Conservation (phyloP, 192 early-diverging fungal species). For the Backusella psychrophila region DNA sequence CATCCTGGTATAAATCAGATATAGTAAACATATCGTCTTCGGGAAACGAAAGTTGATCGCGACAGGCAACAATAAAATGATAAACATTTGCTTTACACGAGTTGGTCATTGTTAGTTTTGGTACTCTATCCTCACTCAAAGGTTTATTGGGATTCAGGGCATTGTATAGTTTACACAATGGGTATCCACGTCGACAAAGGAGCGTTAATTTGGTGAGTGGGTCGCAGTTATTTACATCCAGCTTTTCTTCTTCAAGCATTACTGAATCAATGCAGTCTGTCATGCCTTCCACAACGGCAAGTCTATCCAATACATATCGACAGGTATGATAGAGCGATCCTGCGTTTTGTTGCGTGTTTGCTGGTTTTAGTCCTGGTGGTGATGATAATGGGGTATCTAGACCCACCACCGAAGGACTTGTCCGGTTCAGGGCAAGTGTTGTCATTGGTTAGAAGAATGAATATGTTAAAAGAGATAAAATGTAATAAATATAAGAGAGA, state of each 20-base stretch:
- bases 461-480: slow-evolving; percentile 20
- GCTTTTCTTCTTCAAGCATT: slow-evolving; percentile 36
- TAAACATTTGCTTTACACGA: slow-evolving; percentile 84
- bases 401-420: slow-evolving; percentile 25
- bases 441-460: slow-evolving; percentile 14
- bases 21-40: slow-evolving; percentile 84
- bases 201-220: slow-evolving; percentile 72
- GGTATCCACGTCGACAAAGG: slow-evolving; percentile 69
- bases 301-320: slow-evolving; percentile 64
- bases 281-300: slow-evolving; percentile 69
- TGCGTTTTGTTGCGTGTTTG: slow-evolving; percentile 10
- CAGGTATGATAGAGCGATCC: slow-evolving; percentile 73
- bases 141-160: slow-evolving; percentile 59
- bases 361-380: slow-evolving; percentile 17
- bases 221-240: slow-evolving; percentile 29
- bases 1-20: slow-evolving; percentile 88
- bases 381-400: slow-evolving; percentile 5
- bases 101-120: slow-evolving; percentile 54
- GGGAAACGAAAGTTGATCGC: slow-evolving; percentile 65
- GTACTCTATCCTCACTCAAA: slow-evolving; percentile 44
- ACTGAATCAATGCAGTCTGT: slow-evolving; percentile 49
- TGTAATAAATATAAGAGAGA: slow-evolving; percentile 6
- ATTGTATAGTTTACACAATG: slow-evolving; percentile 73
- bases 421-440: slow-evolving; percentile 12
- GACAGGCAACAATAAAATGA: slow-evolving; percentile 85